Evolutionary conservation across 768 basidiomycete genomes (phyloP).

Genomic region (Rhodotorula diobovata): DNA sequence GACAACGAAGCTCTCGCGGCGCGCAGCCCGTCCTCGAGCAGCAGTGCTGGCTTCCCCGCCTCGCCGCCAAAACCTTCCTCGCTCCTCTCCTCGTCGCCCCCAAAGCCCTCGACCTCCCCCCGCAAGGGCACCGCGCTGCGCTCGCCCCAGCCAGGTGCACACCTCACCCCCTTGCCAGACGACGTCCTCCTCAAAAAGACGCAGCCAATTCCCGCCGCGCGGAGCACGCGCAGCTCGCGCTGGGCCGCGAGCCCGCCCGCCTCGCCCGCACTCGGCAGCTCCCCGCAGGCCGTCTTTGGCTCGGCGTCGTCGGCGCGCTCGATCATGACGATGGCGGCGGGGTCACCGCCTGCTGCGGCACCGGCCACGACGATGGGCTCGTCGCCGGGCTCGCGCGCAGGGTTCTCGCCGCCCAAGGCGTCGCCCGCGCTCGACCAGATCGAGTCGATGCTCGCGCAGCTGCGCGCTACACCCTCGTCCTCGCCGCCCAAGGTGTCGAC

Average conservation of each 20-base stretch:
- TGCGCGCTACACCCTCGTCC: constrained; percentile 3
- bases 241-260: constrained; percentile 10
- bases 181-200: background rate
- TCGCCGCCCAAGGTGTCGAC: background rate
- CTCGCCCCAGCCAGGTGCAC: background rate
- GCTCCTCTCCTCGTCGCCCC: background rate
- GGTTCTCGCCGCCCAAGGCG: background rate
- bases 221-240: constrained; percentile 12
- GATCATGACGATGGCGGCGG: too few species aligned
- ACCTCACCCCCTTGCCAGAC: background rate
- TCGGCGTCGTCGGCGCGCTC: background rate
- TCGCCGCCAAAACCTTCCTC: background rate
- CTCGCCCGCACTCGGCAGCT: background rate
- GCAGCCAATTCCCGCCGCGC: background rate
- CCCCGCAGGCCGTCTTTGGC: background rate
- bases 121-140: background rate
- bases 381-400: background rate
- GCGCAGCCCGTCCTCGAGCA: background rate
- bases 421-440: constrained; percentile 15
- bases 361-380: background rate
- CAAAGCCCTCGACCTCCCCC: background rate
- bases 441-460: constrained; percentile 18
- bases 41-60: background rate
- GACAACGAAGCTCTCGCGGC: background rate
- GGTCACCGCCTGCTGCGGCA: too few species aligned